Evolutionary conservation across 768 basidiomycete genomes (phyloP).

Genomic region (Polyporus arcularius): DNA sequence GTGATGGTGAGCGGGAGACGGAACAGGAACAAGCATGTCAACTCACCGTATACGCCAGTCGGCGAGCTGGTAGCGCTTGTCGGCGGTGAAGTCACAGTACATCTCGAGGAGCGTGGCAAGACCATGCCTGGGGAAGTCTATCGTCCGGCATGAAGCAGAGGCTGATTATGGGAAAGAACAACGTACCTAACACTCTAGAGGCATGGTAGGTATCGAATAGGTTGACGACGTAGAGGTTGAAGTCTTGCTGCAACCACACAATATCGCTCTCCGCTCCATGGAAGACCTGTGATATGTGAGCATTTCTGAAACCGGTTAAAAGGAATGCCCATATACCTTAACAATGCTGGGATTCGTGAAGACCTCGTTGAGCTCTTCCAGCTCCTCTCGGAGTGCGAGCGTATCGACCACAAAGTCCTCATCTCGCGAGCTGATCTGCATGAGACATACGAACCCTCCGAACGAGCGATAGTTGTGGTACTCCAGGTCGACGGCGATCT

Average conservation of each 20-base stretch:
- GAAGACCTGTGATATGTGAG: constrained; percentile 59
- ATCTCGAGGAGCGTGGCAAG: constrained; percentile 82
- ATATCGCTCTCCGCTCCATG: constrained; percentile 96
- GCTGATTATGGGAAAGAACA: neutral
- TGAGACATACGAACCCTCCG: constrained; percentile 86
- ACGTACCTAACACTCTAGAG: constrained; percentile 74
- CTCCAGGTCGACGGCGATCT: constrained; percentile 94
- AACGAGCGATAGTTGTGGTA: constrained; percentile 89
- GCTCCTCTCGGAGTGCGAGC: constrained; percentile 69
- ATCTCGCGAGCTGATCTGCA: constrained; percentile 85
- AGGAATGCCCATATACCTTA: constrained; percentile 55
- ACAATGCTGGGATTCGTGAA: constrained; percentile 83
- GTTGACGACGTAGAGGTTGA: constrained; percentile 90
- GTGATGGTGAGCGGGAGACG: neutral
- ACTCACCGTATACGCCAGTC: constrained; percentile 92
- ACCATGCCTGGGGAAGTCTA: constrained; percentile 83
- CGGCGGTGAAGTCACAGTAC: constrained; percentile 88
- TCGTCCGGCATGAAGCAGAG: neutral
- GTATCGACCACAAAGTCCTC: constrained; percentile 89
- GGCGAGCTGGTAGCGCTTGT: constrained; percentile 95
- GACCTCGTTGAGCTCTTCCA: constrained; percentile 76
- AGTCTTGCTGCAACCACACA: constrained; percentile 95
- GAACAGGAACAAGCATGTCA: neutral
- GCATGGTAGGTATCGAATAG: constrained; percentile 98
- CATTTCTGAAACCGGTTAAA: neutral